These are phyloP conservation scores for Lachnellula subtilissima DNA, from an alignment of 2,329 filamentous ascomycete species.

Conservation along the genomic window DNA sequence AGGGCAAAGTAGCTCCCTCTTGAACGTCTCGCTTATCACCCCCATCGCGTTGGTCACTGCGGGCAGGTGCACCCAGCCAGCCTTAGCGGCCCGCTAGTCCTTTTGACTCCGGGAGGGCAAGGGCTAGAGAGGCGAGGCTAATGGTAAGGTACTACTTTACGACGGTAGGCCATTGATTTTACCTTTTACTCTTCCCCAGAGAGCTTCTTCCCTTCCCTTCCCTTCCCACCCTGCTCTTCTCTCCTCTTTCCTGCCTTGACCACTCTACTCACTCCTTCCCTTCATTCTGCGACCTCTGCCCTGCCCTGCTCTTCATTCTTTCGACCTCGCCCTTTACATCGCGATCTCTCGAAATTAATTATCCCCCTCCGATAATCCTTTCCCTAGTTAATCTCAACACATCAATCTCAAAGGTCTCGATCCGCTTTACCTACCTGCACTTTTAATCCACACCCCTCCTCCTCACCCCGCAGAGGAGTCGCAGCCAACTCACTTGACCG, in stretches of 20 bases:
- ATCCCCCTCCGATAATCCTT: neutral
- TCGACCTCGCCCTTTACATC: neutral
- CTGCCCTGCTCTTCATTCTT: neutral
- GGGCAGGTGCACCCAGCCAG: too few relatives aligned
- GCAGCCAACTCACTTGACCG: constrained; percentile 13
- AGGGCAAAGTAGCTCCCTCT: too few relatives aligned
- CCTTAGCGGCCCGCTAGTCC: too few relatives aligned
- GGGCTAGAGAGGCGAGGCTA: too few relatives aligned
- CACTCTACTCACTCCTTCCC: neutral
- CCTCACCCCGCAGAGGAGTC: neutral
- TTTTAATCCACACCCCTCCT: too few relatives aligned
- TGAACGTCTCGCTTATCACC: too few relatives aligned
- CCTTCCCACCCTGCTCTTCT: neutral
- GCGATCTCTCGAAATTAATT: neutral
- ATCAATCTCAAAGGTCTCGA: neutral
- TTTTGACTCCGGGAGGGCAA: too few relatives aligned
- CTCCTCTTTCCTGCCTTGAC: neutral
- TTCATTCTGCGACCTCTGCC: too few relatives aligned
- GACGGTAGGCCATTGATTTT: neutral
- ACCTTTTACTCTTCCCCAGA: neutral
- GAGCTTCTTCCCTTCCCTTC: neutral
- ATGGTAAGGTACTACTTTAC: too few relatives aligned
- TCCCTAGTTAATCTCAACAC: neutral
- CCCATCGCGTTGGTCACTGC: too few relatives aligned
- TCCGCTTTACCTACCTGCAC: too few relatives aligned